Evolutionary conservation across 768 basidiomycete genomes (phyloP).

Genomic region (Termitomyces sp.): DNA sequence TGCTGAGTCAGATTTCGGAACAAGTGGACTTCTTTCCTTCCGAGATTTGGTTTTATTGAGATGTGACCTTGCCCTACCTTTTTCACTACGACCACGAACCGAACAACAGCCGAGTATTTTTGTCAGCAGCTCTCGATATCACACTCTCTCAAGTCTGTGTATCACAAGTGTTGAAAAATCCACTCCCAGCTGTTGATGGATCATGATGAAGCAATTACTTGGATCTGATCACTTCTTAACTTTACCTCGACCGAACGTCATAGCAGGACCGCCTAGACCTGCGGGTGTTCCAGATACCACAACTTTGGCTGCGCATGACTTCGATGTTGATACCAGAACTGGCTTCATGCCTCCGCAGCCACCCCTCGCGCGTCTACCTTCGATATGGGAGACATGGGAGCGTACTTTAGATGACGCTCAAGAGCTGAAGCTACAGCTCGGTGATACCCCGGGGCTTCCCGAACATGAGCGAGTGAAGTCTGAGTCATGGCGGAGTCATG

Average conservation of each 20-base stretch:
- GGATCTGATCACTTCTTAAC: slow-evolving; percentile 15
- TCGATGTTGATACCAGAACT: slow-evolving; percentile 86
- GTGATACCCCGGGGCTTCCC: slow-evolving; percentile 42
- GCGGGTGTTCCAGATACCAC: slow-evolving; percentile 17
- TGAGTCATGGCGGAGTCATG: slow-evolving; percentile 45
- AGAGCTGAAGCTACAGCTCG: slow-evolving; percentile 47
- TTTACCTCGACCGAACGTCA: slow-evolving; percentile 13
- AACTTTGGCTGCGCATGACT: slow-evolving; percentile 61
- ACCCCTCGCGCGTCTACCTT: slow-evolving; percentile 59
- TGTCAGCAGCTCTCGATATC: not conserved
- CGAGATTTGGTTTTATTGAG: not conserved
- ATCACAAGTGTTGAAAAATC: not conserved
- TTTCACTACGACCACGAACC: not conserved
- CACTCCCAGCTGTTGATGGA: not conserved
- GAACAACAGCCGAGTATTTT: not conserved
- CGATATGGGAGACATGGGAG: slow-evolving; percentile 73
- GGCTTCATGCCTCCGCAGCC: slow-evolving; percentile 88
- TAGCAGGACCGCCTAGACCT: slow-evolving; percentile 6
- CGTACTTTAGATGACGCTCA: slow-evolving; percentile 45
- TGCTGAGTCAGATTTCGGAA: not conserved
- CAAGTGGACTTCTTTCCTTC: not conserved
- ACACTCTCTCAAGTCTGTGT: not conserved
- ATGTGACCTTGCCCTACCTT: not conserved
- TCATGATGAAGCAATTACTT: slow-evolving; percentile 7
- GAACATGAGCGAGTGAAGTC: slow-evolving; percentile 36